Evolutionary conservation across 2,329 filamentous ascomycete species (phyloP).

Genomic region (Talaromyces albobiverticillius): DNA sequence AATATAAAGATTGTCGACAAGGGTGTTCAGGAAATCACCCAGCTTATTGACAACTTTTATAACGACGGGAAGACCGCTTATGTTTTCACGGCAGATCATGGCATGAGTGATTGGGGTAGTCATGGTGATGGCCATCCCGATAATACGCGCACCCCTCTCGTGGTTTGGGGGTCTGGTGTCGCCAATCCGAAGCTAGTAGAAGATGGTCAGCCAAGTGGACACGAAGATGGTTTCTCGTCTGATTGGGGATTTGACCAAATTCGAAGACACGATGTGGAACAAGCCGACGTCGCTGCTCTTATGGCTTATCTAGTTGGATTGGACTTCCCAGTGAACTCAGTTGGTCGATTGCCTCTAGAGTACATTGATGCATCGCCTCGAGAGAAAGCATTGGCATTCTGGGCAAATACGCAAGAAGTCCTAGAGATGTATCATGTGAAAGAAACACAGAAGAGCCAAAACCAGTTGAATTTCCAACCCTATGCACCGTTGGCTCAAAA

Average conservation of each 20-base stretch:
- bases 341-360: constrained; percentile 83
- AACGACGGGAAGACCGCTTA: constrained; percentile 81
- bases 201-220: constrained; percentile 65
- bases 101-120: constrained; percentile 99
- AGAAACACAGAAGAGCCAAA: constrained; percentile 75
- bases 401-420: constrained; percentile 82
- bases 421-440: constrained; percentile 97
- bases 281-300: constrained; percentile 89
- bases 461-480: constrained; percentile 72
- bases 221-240: constrained; percentile 80
- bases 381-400: constrained; percentile 78
- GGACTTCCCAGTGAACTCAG: constrained; percentile 92
- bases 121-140: constrained; percentile 97
- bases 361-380: constrained; percentile 70
- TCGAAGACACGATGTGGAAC: constrained; percentile 82
- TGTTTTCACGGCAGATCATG: constrained; percentile 95
- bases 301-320: constrained; percentile 91
- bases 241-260: constrained; percentile 84
- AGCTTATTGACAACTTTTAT: constrained; percentile 83
- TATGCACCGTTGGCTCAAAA: constrained; percentile 67
- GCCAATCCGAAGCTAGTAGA: constrained; percentile 65
- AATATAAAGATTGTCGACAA: constrained; percentile 94
- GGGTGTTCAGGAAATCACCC: constrained; percentile 79
- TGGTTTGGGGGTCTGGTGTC: constrained; percentile 90
- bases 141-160: constrained; percentile 90